phyloP scores from a whole-genome alignment of 192 early-diverging fungal genomes.

The Backusella tarrabulga region DNA sequence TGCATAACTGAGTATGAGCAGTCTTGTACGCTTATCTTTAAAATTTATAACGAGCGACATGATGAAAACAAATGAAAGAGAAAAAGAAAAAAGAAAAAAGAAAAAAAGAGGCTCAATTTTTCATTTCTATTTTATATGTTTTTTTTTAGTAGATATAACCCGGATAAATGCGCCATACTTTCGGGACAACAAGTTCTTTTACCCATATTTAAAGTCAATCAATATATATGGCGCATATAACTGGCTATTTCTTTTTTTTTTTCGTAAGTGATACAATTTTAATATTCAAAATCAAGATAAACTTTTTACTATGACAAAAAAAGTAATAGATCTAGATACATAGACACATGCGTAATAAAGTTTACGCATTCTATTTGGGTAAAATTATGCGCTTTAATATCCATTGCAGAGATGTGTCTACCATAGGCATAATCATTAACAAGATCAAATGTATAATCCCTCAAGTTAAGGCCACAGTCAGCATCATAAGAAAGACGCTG shows the following conservation, averaged over 20 bases:
- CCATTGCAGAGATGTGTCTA: too few species aligned
- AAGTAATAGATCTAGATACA: too few species aligned
- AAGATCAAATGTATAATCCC: too few species aligned
- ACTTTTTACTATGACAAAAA: too few species aligned
- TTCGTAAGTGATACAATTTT: too few species aligned
- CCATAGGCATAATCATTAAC: too few species aligned
- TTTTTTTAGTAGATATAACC: neutral
- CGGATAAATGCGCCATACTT: neutral
- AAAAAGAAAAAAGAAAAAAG: neutral
- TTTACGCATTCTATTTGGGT: too few species aligned
- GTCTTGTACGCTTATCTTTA: neutral
- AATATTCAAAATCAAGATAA: too few species aligned
- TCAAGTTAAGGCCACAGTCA: too few species aligned
- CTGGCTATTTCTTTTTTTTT: neutral
- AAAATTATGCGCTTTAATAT: too few species aligned
- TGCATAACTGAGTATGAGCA: constrained; percentile 29
- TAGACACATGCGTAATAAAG: too few species aligned
- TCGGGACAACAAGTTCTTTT: neutral
- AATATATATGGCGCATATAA: neutral
- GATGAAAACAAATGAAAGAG: neutral
- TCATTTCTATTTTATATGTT: neutral
- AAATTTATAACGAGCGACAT: neutral
- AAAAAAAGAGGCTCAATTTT: neutral
- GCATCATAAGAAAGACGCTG: too few species aligned
- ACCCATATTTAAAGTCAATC: neutral